phyloP scores from a whole-genome alignment of 2,329 filamentous ascomycete species.

The Drechslerella dactyloides region DNA sequence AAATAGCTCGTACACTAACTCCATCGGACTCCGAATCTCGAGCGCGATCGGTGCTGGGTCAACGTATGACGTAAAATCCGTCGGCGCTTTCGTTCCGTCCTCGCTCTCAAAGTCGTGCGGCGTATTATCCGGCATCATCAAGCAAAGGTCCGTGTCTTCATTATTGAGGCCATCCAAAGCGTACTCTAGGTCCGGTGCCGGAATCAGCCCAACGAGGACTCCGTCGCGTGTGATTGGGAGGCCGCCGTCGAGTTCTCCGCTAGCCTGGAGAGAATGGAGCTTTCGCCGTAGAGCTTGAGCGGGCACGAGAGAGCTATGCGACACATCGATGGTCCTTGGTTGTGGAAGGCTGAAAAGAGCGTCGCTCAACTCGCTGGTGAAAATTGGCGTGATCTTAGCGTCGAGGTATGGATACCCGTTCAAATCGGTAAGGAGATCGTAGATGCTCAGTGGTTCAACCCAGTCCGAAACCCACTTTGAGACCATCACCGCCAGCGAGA shows the following conservation, averaged over 20 bases:
- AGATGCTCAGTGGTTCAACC: constrained; percentile 91
- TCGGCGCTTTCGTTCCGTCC: constrained; percentile 67
- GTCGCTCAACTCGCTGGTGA: constrained; percentile 85
- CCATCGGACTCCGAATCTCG: constrained; percentile 88
- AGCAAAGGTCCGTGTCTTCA: constrained; percentile 74
- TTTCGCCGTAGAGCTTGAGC: constrained; percentile 79
- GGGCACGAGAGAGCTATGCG: constrained; percentile 77
- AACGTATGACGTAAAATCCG: constrained; percentile 88
- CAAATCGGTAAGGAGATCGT: constrained; percentile 93
- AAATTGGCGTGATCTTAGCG: constrained; percentile 90
- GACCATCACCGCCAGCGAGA: constrained; percentile 87
- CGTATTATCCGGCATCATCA: constrained; percentile 70
- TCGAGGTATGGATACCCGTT: constrained; percentile 98
- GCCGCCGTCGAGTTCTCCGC: constrained; percentile 89
- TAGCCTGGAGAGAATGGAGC: constrained; percentile 78
- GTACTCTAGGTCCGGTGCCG: constrained; percentile 90
- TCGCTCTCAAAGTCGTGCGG: constrained; percentile 69
- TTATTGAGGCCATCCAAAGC: constrained; percentile 83
- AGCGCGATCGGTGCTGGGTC: constrained; percentile 87
- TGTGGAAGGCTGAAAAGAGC: constrained; percentile 78
- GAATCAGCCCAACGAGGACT: constrained; percentile 85
- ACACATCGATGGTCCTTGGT: constrained; percentile 86
- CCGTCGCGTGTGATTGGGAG: constrained; percentile 82
- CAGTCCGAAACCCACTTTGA: constrained; percentile 99
- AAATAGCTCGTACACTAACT: constrained; percentile 95